These are phyloP conservation scores for Arthrobotrys musiformis DNA, from an alignment of 2,329 filamentous ascomycete species.

Conservation along the genomic window DNA sequence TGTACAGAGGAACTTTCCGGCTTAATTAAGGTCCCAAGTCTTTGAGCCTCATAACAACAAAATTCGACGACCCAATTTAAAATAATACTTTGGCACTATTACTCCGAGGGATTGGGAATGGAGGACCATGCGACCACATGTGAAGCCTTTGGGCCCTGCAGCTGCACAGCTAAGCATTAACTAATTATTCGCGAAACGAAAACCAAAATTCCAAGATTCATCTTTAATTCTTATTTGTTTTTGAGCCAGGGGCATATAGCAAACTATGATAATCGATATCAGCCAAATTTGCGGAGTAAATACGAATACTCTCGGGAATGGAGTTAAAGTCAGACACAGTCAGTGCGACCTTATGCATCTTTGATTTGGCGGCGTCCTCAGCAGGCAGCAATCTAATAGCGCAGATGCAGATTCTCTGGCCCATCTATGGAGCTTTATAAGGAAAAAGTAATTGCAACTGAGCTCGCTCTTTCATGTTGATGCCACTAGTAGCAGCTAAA, in stretches of 20 bases:
- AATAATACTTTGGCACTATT: neutral
- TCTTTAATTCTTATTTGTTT: neutral
- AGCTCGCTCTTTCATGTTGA: constrained; percentile 9
- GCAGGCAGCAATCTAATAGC: neutral
- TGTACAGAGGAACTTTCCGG: neutral
- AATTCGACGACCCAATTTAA: neutral
- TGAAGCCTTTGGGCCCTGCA: neutral
- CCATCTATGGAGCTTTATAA: neutral
- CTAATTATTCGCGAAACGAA: neutral
- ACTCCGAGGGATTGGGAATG: constrained; percentile 6
- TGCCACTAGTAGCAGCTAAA: neutral
- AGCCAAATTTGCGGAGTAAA: constrained; percentile 1
- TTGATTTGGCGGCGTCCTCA: neutral
- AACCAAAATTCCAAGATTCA: neutral
- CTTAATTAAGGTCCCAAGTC: neutral
- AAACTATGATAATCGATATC: neutral
- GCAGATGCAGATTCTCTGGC: neutral
- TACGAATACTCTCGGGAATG: neutral
- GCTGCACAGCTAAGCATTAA: neutral
- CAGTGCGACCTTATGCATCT: constrained; percentile 28
- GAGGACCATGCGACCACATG: constrained; percentile 5
- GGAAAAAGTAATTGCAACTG: constrained; percentile 13
- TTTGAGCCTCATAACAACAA: neutral
- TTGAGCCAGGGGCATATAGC: neutral
- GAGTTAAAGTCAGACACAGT: constrained; percentile 35